Percentiles rank a stretch among this genome's conserved stretches.
phyloP scores from a whole-genome alignment of 129 eudicot genomes.

The Flaveria sonorensis region DNA sequence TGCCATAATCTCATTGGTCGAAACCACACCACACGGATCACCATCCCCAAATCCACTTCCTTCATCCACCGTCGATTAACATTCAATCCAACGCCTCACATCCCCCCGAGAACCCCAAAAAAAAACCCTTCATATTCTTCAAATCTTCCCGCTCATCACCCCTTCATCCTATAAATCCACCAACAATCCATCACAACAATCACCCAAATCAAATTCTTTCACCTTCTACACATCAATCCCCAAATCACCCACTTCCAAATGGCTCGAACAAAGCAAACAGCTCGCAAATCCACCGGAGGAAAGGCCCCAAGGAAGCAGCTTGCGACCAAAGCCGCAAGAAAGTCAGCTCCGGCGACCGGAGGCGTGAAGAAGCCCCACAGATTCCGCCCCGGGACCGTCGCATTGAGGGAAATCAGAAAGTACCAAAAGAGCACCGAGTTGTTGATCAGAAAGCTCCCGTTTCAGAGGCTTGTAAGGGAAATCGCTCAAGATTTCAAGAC shows the following conservation, averaged over 20 bases:
- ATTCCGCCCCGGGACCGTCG: conserved; percentile 56
- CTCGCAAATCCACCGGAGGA: conserved; percentile 57
- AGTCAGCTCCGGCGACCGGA: conserved; percentile 63
- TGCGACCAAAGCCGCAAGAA: conserved; percentile 53
- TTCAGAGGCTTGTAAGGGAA: conserved; percentile 57
- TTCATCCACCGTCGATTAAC: conserved; percentile 12
- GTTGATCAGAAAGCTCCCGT: conserved; percentile 47
- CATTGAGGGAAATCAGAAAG: conserved; percentile 50
- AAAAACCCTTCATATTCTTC: neutral
- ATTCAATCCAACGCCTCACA: conserved; percentile 23
- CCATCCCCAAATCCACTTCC: neutral
- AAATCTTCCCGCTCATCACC: conserved; percentile 34
- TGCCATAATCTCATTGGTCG: neutral
- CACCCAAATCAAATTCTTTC: neutral
- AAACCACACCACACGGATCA: neutral
- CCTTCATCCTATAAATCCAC: neutral
- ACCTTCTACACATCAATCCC: no score
- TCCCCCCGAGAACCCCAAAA: neutral
- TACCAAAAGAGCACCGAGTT: conserved; percentile 57
- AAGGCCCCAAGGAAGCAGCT: conserved; percentile 57
- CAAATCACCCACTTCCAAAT: neutral
- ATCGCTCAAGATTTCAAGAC: conserved; percentile 60
- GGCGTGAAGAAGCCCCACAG: conserved; percentile 66
- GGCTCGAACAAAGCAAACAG: conserved; percentile 64
- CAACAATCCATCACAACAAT: neutral